phyloP scores from a whole-genome alignment of 73 alveolate genomes.

The Stentor roeselii region DNA sequence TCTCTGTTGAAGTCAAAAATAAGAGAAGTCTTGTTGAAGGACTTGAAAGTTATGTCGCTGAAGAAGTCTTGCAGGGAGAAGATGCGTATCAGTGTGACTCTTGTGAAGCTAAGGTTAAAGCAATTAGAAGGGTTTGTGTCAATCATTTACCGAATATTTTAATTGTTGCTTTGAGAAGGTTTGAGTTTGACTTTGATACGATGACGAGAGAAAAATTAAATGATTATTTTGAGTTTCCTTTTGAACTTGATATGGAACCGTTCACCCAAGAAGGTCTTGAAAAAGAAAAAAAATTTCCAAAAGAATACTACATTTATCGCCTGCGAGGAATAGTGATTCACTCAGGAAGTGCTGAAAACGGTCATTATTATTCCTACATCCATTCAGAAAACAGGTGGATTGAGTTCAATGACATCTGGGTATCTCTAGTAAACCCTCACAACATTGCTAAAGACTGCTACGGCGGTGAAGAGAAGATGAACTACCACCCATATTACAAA shows the following conservation, averaged over 20 bases:
- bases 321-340: conserved; percentile 95
- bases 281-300: conserved; percentile 65
- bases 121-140: conserved; percentile 88
- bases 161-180: conserved; percentile 89
- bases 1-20: conserved; percentile 87
- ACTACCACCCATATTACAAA: conserved; percentile 23
- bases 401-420: conserved; percentile 58
- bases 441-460: conserved; percentile 88
- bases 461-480: conserved; percentile 79
- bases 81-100: conserved; percentile 91
- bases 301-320: conserved; percentile 75
- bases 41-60: conserved; percentile 82
- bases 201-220: conserved; percentile 89
- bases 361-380: conserved; percentile 96
- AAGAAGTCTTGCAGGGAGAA: conserved; percentile 96
- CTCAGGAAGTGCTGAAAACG: conserved; percentile 95
- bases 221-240: conserved; percentile 96
- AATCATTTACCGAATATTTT: conserved; percentile 86
- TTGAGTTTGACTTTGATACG: conserved; percentile 92
- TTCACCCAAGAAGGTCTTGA: conserved; percentile 92
- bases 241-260: conserved; percentile 87
- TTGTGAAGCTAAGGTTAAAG: conserved; percentile 88
- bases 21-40: conserved; percentile 85
- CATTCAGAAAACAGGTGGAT: conserved; percentile 38
- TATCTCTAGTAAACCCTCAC: conserved; percentile 71